Base-by-base conservation (phyloP, 2,329 filamentous ascomycete genomes). In the Zasmidium citrigriseum region DNA sequence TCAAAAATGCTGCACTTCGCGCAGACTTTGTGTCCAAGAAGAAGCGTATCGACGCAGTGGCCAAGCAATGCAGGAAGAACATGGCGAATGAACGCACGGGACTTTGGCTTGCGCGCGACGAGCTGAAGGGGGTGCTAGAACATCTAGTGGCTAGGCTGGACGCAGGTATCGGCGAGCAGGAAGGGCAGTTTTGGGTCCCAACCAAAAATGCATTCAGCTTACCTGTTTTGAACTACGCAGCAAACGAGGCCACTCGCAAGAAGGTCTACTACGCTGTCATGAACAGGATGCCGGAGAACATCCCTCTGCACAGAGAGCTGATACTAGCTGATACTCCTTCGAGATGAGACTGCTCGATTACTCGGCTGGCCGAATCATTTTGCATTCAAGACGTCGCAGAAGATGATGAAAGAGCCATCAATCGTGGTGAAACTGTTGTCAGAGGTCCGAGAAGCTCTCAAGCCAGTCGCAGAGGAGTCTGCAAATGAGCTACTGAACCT, bases 281-380 rank as follows among this genome's bases (percentile, higher is more conserved):
- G 21, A 55, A 55, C 45, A 47, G 52, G n/a, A 55, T 55, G 52
- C 52, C 52, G n/a, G 22, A 55, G 21, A 55, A 55, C 24, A 29
- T 55, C 41, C 52, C 52, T 21, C 25, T 55, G 10, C 45, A 46
- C 25, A 20, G 52, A 34, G 52, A 55, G n/a, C 18, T 55, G 44
- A 25, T 46, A 7, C 21, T 55, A 55, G n/a, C 18, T 55, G 44
- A 25, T 46, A 7, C 21, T 55, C 16, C 52, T 55, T n/a, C 52
- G 52, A 23, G 52, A 55, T 29, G 52, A 55, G 18, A 48, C 44
- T 25, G 52, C 52, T 45, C 41, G 52, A 12, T 14, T 49, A 24
- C 44, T 49, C n/a, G 44, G 52, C 10, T 55, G 45, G 44, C 52
- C 52, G 49, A 55, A 55, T 21, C 52, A 55, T 24, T 55, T 55